Evolutionary conservation across 768 basidiomycete species (phyloP).

Genomic region (Suillus americanus): DNA sequence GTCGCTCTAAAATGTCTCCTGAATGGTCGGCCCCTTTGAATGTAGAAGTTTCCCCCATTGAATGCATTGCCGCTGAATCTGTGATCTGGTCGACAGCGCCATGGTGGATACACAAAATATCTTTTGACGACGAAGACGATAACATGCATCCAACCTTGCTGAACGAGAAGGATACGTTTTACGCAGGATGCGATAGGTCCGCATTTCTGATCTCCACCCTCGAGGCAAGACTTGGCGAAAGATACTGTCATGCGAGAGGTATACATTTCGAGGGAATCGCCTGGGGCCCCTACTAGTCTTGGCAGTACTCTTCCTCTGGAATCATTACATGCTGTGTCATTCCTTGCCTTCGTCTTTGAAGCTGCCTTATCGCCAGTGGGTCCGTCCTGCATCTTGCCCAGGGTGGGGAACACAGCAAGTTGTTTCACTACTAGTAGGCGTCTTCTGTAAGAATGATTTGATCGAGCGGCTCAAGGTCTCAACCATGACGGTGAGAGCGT

Average conservation of each 20-base stretch:
- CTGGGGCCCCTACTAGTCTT: conserved; percentile 29
- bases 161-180: too few relatives aligned
- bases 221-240: conserved; percentile 27
- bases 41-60: too few relatives aligned
- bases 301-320: conserved; percentile 69
- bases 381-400: conserved; percentile 22
- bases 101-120: too few relatives aligned
- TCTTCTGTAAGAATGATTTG: conserved; percentile 34
- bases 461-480: conserved; percentile 62
- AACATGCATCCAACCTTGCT: too few relatives aligned
- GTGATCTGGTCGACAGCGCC: too few relatives aligned
- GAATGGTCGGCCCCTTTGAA: too few relatives aligned
- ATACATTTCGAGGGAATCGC: conserved; percentile 15
- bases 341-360: conserved; percentile 77
- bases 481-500: conserved; percentile 86
- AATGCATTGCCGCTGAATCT: too few relatives aligned
- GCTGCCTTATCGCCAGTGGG: conserved; percentile 49
- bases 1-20: too few relatives aligned
- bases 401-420: conserved; percentile 20
- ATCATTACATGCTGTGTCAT: conserved; percentile 92
- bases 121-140: too few relatives aligned
- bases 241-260: conserved; percentile 19
- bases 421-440: conserved; percentile 18
- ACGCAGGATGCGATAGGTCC: neutral
- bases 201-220: conserved; percentile 9